Conservation (phyloP, 2,329 filamentous ascomycete species). For the Botrytis hyacinthi region DNA sequence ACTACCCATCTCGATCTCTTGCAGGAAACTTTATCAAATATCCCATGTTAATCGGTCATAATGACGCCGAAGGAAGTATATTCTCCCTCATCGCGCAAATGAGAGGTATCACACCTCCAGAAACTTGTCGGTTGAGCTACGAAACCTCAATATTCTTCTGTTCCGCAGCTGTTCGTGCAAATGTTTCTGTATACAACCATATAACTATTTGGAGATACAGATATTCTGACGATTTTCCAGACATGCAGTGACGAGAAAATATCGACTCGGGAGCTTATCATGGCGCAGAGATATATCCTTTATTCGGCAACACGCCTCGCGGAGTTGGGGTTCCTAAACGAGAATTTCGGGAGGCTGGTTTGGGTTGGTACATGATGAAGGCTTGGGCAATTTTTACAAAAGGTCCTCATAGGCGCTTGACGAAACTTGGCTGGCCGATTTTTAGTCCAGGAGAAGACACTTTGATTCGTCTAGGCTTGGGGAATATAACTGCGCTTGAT, state of each 20-base stretch:
- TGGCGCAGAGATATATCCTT: conserved; percentile 29
- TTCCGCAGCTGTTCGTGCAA: conserved; percentile 28
- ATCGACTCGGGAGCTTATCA: conserved; percentile 38
- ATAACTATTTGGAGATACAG: conserved; percentile 40
- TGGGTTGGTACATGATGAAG: conserved; percentile 35
- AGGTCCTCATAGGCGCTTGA: conserved; percentile 35
- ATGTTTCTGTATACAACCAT: conserved; percentile 24
- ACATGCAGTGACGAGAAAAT: conserved; percentile 29
- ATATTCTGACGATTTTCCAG: conserved; percentile 38
- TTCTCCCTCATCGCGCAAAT: too few species aligned
- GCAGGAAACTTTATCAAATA: too few species aligned
- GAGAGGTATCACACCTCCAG: too few species aligned
- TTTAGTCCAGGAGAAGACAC: conserved; percentile 20
- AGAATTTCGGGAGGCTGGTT: conserved; percentile 29
- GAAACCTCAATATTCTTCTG: too few species aligned
- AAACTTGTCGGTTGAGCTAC: too few species aligned
- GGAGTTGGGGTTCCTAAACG: conserved; percentile 14
- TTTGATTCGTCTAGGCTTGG: conserved; percentile 27
- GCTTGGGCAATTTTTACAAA: conserved; percentile 41
- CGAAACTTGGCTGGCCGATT: conserved; percentile 27
- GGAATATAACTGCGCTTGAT: conserved; percentile 29
- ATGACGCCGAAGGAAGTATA: too few species aligned
- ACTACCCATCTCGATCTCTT: too few species aligned
- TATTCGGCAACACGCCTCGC: conserved; percentile 24
- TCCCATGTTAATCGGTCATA: too few species aligned